phyloP scores from a whole-genome alignment of 441 rosid genomes.

The Gossypium schwendimanii region DNA sequence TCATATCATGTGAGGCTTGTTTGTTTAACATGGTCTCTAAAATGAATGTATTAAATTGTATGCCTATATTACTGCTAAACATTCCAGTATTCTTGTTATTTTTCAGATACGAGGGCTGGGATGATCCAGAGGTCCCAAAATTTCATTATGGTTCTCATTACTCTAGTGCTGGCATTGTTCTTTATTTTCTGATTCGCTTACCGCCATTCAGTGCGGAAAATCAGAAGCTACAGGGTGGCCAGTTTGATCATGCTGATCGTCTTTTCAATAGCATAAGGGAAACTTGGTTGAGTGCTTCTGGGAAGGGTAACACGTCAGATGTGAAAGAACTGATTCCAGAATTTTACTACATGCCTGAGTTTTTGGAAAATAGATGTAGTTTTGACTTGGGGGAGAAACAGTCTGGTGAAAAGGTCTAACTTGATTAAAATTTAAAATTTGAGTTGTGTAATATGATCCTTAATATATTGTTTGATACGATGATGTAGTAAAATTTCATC shows the following conservation, averaged over 20 bases:
- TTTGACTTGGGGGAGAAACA: slow-evolving; percentile 98
- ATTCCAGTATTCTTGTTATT: slow-evolving; percentile 11
- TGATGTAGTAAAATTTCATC: background rate
- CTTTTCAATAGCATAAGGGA: slow-evolving; percentile 90
- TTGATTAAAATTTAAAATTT: slow-evolving; percentile 10
- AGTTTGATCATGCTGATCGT: slow-evolving; percentile 99
- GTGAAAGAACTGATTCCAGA: slow-evolving; percentile 99
- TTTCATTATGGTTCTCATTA: slow-evolving; percentile 99
- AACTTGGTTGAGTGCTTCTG: slow-evolving; percentile 99
- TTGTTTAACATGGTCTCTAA: background rate
- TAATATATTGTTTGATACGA: slow-evolving; percentile 3
- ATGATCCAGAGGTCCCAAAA: slow-evolving; percentile 99
- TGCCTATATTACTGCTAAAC: background rate
- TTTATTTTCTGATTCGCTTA: slow-evolving; percentile 93
- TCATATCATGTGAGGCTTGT: background rate
- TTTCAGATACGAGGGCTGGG: slow-evolving; percentile 97
- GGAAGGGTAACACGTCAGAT: slow-evolving; percentile 96
- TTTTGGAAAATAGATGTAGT: slow-evolving; percentile 73
- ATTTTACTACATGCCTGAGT: slow-evolving; percentile 98
- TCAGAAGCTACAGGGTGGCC: slow-evolving; percentile 99
- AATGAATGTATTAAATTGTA: background rate
- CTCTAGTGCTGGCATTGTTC: slow-evolving; percentile 99
- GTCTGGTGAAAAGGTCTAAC: slow-evolving; percentile 93
- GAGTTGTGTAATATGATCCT: background rate
- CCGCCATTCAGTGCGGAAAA: slow-evolving; percentile 97